Evolutionary conservation across 1,139 yeast species (phyloP).

Genomic region (Pneumocystis jirovecii): DNA sequence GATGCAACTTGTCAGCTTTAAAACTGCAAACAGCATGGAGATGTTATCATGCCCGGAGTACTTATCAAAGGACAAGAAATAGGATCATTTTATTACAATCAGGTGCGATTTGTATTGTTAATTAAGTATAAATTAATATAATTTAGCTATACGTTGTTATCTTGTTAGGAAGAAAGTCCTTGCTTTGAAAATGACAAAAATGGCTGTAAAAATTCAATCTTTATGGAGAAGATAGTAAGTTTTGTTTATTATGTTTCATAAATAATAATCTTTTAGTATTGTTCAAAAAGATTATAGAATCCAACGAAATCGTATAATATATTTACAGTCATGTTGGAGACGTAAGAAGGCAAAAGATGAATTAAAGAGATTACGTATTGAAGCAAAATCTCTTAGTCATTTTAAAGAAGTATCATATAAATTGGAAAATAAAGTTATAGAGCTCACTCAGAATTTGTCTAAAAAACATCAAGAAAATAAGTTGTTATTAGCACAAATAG

Average conservation of each 20-base stretch:
- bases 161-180: constrained; percentile 39
- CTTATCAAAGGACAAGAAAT: constrained; percentile 30
- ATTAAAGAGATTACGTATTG: constrained; percentile 50
- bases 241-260: constrained; percentile 28
- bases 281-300: constrained; percentile 35
- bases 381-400: constrained; percentile 82
- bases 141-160: constrained; percentile 43
- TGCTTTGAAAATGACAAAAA: constrained; percentile 37
- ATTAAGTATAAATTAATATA: neutral
- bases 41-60: constrained; percentile 43
- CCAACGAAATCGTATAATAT: constrained; percentile 40
- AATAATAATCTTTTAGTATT: constrained; percentile 9
- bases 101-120: neutral
- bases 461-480: constrained; percentile 68
- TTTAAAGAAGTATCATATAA: constrained; percentile 83
- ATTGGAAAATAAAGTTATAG: constrained; percentile 89
- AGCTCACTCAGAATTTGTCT: constrained; percentile 72
- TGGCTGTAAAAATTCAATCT: constrained; percentile 61
- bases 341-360: constrained; percentile 57
- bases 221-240: constrained; percentile 24
- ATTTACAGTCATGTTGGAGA: constrained; percentile 66
- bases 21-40: constrained; percentile 59
- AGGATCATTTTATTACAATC: constrained; percentile 48
- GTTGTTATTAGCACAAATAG: constrained; percentile 48
- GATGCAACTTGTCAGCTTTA: constrained; percentile 51